Evolutionary conservation across 2,329 filamentous ascomycete species (phyloP).

Genomic region (Bipolaris zeicola): DNA sequence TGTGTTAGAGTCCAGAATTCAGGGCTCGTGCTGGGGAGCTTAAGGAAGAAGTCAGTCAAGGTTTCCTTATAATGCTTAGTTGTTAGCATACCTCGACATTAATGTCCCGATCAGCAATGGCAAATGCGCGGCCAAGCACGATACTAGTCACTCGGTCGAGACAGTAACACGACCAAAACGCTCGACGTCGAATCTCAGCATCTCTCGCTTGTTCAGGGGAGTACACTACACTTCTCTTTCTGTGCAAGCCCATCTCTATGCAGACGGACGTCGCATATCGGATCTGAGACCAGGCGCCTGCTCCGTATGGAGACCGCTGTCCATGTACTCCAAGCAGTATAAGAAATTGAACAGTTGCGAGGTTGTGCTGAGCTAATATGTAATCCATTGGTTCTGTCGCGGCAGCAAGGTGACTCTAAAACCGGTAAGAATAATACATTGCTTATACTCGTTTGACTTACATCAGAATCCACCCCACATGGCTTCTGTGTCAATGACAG

Average conservation of each 20-base stretch:
- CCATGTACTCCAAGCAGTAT: conserved; percentile 34
- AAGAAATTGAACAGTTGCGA: conserved; percentile 33
- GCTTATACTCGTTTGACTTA: neutral
- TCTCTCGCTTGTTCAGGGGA: conserved; percentile 22
- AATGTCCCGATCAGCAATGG: conserved; percentile 36
- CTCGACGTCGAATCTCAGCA: conserved; percentile 31
- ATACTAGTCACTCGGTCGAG: conserved; percentile 34
- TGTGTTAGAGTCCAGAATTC: conserved; percentile 33
- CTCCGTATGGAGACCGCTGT: conserved; percentile 35
- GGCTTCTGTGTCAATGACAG: conserved; percentile 33
- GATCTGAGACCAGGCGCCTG: conserved; percentile 36
- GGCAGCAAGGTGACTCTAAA: conserved; percentile 25
- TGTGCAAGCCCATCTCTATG: conserved; percentile 35
- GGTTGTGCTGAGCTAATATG: conserved; percentile 32
- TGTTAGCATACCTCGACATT: conserved; percentile 30
- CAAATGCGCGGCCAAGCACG: conserved; percentile 33
- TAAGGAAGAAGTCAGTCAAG: neutral
- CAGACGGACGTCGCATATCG: conserved; percentile 35
- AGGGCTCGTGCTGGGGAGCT: conserved; percentile 29
- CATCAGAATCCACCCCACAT: conserved; percentile 33
- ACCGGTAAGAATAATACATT: neutral
- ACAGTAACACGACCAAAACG: conserved; percentile 38
- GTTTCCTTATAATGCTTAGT: neutral
- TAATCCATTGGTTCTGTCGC: conserved; percentile 34
- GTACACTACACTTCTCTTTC: conserved; percentile 28